phyloP scores from a whole-genome alignment of 2,329 filamentous ascomycete species.

The Aciculosporium take region DNA sequence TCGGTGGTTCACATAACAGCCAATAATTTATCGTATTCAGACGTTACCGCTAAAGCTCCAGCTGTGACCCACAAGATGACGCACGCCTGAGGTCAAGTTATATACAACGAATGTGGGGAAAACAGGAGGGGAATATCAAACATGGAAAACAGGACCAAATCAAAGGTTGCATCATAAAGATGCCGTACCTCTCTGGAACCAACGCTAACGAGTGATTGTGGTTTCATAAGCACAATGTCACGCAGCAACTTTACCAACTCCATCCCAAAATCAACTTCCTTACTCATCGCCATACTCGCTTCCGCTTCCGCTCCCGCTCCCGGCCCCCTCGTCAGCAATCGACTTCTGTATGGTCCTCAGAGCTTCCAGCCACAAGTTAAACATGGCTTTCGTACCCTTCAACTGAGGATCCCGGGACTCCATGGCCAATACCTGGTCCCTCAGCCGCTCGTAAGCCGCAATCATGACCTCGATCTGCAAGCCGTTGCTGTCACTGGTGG shows the following conservation, averaged over 20 bases:
- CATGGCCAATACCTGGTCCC: constrained; percentile 28
- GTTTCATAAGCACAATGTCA: not conserved
- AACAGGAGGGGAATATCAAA: too few species aligned
- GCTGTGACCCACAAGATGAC: too few species aligned
- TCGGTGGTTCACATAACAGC: too few species aligned
- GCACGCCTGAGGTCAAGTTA: too few species aligned
- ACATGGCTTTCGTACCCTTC: constrained; percentile 21
- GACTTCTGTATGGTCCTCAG: constrained; percentile 31
- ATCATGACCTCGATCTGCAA: constrained; percentile 44
- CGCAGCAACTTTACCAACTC: not conserved
- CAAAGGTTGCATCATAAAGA: too few species aligned
- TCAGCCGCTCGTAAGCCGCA: constrained; percentile 40
- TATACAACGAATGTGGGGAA: too few species aligned
- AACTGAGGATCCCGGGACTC: constrained; percentile 20
- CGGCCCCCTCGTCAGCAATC: constrained; percentile 12
- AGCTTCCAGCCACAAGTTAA: constrained; percentile 37
- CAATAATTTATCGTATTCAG: too few species aligned
- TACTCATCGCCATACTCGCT: constrained; percentile 16
- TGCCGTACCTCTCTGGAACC: too few species aligned
- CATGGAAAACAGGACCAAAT: too few species aligned
- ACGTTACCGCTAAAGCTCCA: too few species aligned
- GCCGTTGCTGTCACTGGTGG: constrained; percentile 23
- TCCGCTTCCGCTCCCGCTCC: constrained; percentile 15
- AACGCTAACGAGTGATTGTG: too few species aligned
- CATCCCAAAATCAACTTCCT: not conserved